phyloP scores from a whole-genome alignment of 1,284 basidiomycete species.

The Heterobasidion occidentale region DNA sequence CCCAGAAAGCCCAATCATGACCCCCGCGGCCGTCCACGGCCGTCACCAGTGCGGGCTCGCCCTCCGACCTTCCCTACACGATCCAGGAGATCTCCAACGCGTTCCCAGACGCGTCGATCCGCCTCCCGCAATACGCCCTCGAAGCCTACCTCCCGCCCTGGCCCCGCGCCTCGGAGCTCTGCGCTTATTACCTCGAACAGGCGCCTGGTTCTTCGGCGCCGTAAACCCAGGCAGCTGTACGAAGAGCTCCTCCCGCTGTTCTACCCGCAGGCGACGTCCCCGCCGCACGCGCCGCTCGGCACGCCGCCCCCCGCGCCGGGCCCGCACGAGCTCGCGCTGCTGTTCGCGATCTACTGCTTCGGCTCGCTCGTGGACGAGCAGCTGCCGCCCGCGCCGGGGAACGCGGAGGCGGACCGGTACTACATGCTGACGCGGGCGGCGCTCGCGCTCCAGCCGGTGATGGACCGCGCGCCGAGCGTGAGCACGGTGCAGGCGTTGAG shows the following conservation, averaged over 20 bases:
- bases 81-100: slow-evolving; percentile 39
- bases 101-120: slow-evolving; percentile 41
- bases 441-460: slow-evolving; percentile 52
- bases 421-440: slow-evolving; percentile 52
- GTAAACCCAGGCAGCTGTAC: slow-evolving; percentile 52
- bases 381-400: slow-evolving; percentile 34
- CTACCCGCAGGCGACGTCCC: slow-evolving; percentile 26
- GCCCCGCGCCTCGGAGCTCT: slow-evolving; percentile 44
- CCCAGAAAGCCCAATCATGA: neutral
- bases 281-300: neutral
- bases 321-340: slow-evolving; percentile 13
- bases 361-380: slow-evolving; percentile 10
- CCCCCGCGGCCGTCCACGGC: neutral
- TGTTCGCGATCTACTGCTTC: slow-evolving; percentile 14
- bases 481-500: slow-evolving; percentile 60
- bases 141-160: slow-evolving; percentile 47
- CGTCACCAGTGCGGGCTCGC: neutral
- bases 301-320: neutral
- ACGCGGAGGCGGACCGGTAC: slow-evolving; percentile 41
- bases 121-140: slow-evolving; percentile 23
- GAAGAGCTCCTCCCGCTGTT: slow-evolving; percentile 61
- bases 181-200: slow-evolving; percentile 59
- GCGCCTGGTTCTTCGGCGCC: slow-evolving; percentile 71
- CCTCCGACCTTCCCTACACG: slow-evolving; percentile 8
- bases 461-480: slow-evolving; percentile 59